phyloP scores from a whole-genome alignment of 345 rosid genomes.

The Crucihimalaya himalaica region DNA sequence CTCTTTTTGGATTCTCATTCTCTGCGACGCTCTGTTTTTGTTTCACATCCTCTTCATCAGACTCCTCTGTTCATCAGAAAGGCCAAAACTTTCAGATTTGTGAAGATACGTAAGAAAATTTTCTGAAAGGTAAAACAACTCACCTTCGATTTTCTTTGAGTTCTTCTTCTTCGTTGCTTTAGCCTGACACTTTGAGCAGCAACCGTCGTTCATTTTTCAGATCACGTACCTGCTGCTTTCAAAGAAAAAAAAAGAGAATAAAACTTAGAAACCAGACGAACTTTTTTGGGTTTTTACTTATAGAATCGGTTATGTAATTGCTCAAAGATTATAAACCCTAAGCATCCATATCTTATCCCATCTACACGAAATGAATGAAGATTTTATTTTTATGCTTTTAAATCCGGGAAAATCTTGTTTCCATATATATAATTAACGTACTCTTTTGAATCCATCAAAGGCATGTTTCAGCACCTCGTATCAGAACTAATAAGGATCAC shows the following conservation, averaged over 20 bases:
- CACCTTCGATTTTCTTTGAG: slow-evolving; percentile 25
- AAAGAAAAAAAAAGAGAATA: slow-evolving; percentile 5
- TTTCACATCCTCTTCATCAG: background rate
- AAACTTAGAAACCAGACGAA: background rate
- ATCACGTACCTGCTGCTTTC: background rate
- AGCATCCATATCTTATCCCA: slow-evolving; percentile 21
- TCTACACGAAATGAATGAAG: background rate
- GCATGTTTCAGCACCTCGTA: slow-evolving; percentile 14
- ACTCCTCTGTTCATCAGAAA: slow-evolving; percentile 32
- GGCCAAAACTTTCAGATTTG: background rate
- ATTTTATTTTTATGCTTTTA: too few species aligned
- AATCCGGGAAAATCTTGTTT: too few species aligned
- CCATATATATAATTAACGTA: background rate
- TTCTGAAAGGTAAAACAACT: background rate
- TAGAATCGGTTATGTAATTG: slow-evolving; percentile 1
- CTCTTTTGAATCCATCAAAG: slow-evolving; percentile 18
- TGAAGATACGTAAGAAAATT: background rate
- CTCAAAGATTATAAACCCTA: slow-evolving; percentile 25
- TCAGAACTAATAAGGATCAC: background rate
- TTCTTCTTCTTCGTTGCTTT: slow-evolving; percentile 17
- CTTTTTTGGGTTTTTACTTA: background rate
- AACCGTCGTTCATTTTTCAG: slow-evolving; percentile 24
- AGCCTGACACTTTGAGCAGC: slow-evolving; percentile 25
- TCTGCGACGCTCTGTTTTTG: slow-evolving; percentile 9
- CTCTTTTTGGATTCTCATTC: slow-evolving; percentile 18